These are phyloP conservation scores for Colletotrichum sp. DNA, from an alignment of 2,329 filamentous ascomycete species.

Conservation along the genomic window DNA sequence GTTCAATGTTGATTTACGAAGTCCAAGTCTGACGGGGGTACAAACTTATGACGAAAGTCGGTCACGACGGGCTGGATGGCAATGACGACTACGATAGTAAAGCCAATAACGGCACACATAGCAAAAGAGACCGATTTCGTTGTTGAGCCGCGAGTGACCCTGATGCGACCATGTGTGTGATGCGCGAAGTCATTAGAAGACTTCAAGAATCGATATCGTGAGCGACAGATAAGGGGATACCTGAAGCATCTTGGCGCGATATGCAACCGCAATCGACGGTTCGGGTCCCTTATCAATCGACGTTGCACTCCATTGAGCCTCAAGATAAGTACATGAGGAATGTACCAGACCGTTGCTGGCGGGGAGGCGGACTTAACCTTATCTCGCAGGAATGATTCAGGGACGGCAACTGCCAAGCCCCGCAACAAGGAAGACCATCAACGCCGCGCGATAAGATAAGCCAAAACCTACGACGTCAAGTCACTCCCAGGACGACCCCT, in stretches of 20 bases:
- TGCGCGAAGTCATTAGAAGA: neutral
- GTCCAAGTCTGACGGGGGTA: too few species aligned
- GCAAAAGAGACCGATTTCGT: too few species aligned
- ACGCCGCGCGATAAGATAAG: conserved; percentile 20
- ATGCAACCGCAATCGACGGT: neutral
- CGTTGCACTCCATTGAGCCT: conserved; percentile 10
- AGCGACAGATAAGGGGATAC: neutral
- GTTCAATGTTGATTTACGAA: too few species aligned
- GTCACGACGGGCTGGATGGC: too few species aligned
- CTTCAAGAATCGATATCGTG: neutral
- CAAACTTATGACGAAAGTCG: too few species aligned
- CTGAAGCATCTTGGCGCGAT: neutral
- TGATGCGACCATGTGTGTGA: neutral
- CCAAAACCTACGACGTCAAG: conserved; percentile 16
- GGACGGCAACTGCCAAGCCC: conserved; percentile 9
- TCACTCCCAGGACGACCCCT: conserved; percentile 2
- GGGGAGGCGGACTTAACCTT: conserved; percentile 3
- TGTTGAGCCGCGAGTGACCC: too few species aligned
- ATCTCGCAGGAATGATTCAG: conserved; percentile 11
- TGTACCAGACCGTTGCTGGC: neutral
- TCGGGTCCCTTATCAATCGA: neutral
- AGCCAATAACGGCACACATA: too few species aligned
- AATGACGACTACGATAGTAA: too few species aligned
- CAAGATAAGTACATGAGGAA: neutral
- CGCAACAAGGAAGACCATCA: conserved; percentile 3